phyloP scores from a whole-genome alignment of 345 rosid species.

The Anastatica hierochuntica region DNA sequence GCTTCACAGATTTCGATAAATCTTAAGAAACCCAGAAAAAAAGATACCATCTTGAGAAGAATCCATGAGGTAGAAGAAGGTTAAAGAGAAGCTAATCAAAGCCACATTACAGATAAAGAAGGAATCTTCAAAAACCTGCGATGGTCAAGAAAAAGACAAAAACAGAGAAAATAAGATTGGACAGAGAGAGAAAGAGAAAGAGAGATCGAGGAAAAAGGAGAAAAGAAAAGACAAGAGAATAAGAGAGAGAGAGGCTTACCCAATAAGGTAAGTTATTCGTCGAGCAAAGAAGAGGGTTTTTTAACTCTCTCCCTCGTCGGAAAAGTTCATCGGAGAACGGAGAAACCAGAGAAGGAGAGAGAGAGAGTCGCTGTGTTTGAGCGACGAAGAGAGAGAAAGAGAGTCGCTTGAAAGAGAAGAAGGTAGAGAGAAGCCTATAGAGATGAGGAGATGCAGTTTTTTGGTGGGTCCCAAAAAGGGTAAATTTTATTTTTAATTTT shows the following conservation, averaged over 20 bases:
- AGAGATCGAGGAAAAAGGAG: neutral
- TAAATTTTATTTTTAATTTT: neutral
- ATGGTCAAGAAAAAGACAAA: neutral
- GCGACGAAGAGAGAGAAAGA: neutral
- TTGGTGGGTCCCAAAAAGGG: slow-evolving; percentile 17
- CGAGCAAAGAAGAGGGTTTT: neutral
- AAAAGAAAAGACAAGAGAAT: neutral
- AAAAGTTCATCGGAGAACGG: slow-evolving; percentile 6
- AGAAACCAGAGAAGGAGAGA: neutral
- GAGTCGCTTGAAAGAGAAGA: neutral
- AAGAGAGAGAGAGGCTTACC: slow-evolving; percentile 16
- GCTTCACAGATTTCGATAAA: slow-evolving; percentile 18
- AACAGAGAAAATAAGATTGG: slow-evolving; percentile 11
- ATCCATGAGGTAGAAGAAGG: slow-evolving; percentile 17
- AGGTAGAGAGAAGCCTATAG: slow-evolving; percentile 12
- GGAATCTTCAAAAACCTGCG: slow-evolving; percentile 20
- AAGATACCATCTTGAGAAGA: slow-evolving; percentile 23
- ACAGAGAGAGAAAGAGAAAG: too few species aligned
- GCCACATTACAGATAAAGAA: slow-evolving; percentile 13
- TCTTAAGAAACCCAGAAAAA: slow-evolving; percentile 20
- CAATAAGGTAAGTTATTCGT: slow-evolving; percentile 5
- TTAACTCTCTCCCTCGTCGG: slow-evolving; percentile 21
- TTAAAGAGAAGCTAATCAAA: slow-evolving; percentile 18
- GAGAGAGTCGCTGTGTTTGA: too few species aligned
- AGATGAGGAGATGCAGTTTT: slow-evolving; percentile 24